Evolutionary conservation across 148 eudicot genomes (phyloP).

Genomic region (Rhododendron williamsianum): DNA sequence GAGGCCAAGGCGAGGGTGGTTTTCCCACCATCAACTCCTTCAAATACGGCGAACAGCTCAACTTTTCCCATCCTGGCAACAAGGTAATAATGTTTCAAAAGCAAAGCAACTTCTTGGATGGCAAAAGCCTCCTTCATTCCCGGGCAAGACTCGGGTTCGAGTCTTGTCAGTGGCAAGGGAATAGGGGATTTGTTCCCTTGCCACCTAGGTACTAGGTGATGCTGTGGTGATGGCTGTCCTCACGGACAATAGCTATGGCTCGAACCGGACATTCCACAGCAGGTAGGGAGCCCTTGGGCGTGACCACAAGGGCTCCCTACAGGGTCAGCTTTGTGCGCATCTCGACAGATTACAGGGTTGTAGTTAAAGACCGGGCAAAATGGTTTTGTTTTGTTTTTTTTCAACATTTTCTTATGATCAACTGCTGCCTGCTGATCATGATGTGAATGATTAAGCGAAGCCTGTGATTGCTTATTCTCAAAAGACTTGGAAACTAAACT

Average conservation of each 20-base stretch:
- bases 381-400: not conserved
- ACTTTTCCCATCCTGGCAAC: slow-evolving; percentile 36
- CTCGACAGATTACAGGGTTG: not conserved
- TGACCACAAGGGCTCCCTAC: no score
- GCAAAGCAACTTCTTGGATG: not conserved
- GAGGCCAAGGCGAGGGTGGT: slow-evolving; percentile 48
- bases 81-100: slow-evolving; percentile 23
- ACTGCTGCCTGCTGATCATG: not conserved
- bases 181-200: no score
- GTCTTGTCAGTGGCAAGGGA: no score
- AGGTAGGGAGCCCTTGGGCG: no score
- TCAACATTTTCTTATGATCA: not conserved
- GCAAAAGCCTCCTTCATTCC: no score
- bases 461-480: slow-evolving; percentile 49
- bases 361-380: not conserved
- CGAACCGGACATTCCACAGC: no score
- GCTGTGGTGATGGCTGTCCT: no score
- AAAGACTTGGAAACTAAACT: slow-evolving; percentile 48
- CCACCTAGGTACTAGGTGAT: no score
- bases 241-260: no score
- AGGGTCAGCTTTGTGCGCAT: no score
- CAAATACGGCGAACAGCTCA: slow-evolving; percentile 39
- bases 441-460: slow-evolving; percentile 6
- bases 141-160: no score
- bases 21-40: slow-evolving; percentile 47